Conservation (phyloP, 192 early-diverging fungal genomes). For the Spinellus fusiger region DNA sequence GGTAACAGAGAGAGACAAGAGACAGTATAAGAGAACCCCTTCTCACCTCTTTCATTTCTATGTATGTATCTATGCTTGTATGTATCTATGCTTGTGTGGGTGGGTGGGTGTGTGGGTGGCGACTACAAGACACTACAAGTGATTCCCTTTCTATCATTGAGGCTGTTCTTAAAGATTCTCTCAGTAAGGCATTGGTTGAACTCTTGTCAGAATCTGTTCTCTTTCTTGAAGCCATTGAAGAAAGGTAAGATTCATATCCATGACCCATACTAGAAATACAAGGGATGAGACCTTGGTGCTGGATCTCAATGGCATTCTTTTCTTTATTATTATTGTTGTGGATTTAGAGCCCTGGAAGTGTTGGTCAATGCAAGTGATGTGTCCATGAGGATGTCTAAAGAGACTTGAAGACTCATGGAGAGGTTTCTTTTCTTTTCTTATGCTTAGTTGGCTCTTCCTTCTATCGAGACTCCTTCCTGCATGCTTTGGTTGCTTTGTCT, state of each 20-base stretch:
- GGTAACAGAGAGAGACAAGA: background rate
- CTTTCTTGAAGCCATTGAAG: constrained; percentile 6
- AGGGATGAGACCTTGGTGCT: too few relatives aligned
- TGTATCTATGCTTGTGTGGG: too few relatives aligned
- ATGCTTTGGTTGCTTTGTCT: constrained; percentile 9
- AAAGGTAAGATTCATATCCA: background rate
- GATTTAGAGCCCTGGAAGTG: background rate
- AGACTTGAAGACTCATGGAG: background rate
- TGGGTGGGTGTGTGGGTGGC: too few relatives aligned
- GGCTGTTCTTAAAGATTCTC: background rate
- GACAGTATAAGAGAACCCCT: too few relatives aligned
- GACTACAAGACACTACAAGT: background rate
- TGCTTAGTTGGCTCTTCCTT: background rate
- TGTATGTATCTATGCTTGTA: too few relatives aligned
- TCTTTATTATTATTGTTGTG: too few relatives aligned
- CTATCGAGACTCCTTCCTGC: background rate
- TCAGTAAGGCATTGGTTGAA: constrained; percentile 5
- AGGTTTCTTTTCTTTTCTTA: background rate
- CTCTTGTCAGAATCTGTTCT: constrained; percentile 9
- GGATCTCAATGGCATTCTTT: too few relatives aligned
- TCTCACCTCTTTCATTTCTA: too few relatives aligned
- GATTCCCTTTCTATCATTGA: background rate
- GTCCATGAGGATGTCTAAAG: background rate
- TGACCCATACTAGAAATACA: too few relatives aligned
- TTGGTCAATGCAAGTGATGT: constrained; percentile 1